Evolutionary conservation across 2,329 filamentous ascomycete species (phyloP), one percentile per base, ranked within the genome.

Genomic region (Albophoma yamanashiensis): DNA sequence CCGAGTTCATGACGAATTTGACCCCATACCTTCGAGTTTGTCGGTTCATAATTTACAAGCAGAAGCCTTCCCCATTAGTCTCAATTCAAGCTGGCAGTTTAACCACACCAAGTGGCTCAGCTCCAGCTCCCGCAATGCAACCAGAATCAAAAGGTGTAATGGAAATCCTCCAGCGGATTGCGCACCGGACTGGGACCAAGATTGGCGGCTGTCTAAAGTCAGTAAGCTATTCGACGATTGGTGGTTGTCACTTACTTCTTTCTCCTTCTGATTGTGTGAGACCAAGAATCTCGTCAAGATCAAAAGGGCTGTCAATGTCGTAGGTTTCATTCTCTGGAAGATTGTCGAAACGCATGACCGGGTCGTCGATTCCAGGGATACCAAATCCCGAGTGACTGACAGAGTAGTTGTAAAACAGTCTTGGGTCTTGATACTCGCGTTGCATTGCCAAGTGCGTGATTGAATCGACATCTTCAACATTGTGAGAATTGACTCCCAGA

Each of bases 241-340:
- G 17, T 4, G 5, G 22, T 3, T 4, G 11, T n/a, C 4, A 63
- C 61, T 56, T 59, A 65, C 65, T 60, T 58, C 60, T 61, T 15
- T 65, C 43, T 14, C 65, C 64, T 43, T 66, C 63, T 25, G 61
- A 59, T 25, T 63, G 57, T 11, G 59, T 39, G 36, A 64, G 61
- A 11, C 60, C 64, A 31, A 67, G 52, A 11, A 67, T 61, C 15
- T 59, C 60, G 34, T 68, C 63, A 9, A 67, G 31, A 11, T 68
- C 66, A 62, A 63, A 67, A 22, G 66, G 64, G 40, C 58, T 66
- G 31, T 65, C 60, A 47, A 68, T 65, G 56, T 67, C 65, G 40
- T 65, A 66, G 40, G 59, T 60, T 20, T 67, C 61, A 39, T 65
- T 60, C 25, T 68, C 62, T 1, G 58, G 59, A 22, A 67, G 36